phyloP scores from a whole-genome alignment of 2,329 filamentous ascomycete genomes.

The Microcyclosporella mali region DNA sequence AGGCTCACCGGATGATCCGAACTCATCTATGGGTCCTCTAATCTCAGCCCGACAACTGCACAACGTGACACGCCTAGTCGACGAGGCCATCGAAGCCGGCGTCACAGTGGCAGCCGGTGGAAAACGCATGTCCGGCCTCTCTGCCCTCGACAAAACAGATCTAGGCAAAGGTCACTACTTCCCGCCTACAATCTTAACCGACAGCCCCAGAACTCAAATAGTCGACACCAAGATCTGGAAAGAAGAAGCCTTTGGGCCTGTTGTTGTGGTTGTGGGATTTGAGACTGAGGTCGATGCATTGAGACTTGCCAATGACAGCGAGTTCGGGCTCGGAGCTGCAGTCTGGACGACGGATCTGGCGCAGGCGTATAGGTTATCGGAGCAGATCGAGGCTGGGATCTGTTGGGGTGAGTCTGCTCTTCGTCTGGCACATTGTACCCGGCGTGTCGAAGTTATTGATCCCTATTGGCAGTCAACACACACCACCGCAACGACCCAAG shows the following conservation, averaged over 20 bases:
- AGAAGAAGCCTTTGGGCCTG: conserved; percentile 43
- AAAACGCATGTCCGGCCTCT: conserved; percentile 43
- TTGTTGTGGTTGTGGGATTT: conserved; percentile 44
- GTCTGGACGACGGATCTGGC: conserved; percentile 48
- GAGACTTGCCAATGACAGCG: conserved; percentile 43
- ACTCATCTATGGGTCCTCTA: conserved; percentile 59
- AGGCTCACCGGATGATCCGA: conserved; percentile 64
- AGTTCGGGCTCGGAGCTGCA: conserved; percentile 47
- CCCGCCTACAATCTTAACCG: conserved; percentile 34
- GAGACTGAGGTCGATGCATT: conserved; percentile 44
- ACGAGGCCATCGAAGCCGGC: conserved; percentile 57
- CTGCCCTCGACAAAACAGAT: conserved; percentile 46
- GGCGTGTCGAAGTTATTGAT: too few relatives aligned
- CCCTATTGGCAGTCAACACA: conserved; percentile 40
- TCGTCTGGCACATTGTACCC: neutral
- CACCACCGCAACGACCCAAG: conserved; percentile 68
- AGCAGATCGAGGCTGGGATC: conserved; percentile 58
- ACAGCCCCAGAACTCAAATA: conserved; percentile 27
- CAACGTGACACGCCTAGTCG: conserved; percentile 60
- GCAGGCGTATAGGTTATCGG: conserved; percentile 47
- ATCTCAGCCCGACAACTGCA: conserved; percentile 55
- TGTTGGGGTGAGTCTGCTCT: conserved; percentile 47
- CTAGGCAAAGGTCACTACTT: conserved; percentile 49
- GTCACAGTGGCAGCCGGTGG: conserved; percentile 39
- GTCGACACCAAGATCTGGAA: conserved; percentile 35